Evolutionary conservation across 108 stramenopile genomes (phyloP).

Genomic region (Schizochytrium sp.): DNA sequence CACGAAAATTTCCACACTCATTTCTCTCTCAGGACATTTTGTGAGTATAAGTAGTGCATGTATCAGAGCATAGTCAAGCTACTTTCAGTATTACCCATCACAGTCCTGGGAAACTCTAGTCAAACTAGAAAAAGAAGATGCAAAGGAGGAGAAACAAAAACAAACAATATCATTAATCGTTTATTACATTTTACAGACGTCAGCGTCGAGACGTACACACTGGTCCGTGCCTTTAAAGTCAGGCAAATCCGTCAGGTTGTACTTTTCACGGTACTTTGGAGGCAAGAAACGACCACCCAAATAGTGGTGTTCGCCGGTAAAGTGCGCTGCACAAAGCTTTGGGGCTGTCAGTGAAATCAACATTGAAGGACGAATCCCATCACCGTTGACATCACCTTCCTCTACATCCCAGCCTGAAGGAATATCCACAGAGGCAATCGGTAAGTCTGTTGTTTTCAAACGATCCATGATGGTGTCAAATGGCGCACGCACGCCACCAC

Average conservation of each 20-base stretch:
- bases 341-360: conserved; percentile 92
- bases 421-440: conserved; percentile 90
- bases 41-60: too few relatives aligned
- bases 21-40: too few relatives aligned
- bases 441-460: conserved; percentile 71
- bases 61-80: too few relatives aligned
- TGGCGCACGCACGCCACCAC: conserved; percentile 85
- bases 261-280: conserved; percentile 83
- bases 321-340: conserved; percentile 83
- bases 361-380: conserved; percentile 79
- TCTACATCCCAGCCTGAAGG: conserved; percentile 96
- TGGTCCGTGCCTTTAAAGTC: conserved; percentile 68
- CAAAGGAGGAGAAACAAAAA: too few relatives aligned
- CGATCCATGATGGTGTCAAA: conserved; percentile 83
- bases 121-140: too few relatives aligned
- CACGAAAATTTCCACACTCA: too few relatives aligned
- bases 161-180: not conserved
- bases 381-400: conserved; percentile 69
- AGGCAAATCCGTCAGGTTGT: conserved; percentile 76
- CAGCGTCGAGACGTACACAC: conserved; percentile 60
- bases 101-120: too few relatives aligned
- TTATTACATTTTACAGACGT: not conserved
- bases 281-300: conserved; percentile 93
- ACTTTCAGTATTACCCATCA: too few relatives aligned
- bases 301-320: conserved; percentile 85